phyloP scores from a whole-genome alignment of 805 yeast species.

The Zygosaccharomyces rouxii region DNA sequence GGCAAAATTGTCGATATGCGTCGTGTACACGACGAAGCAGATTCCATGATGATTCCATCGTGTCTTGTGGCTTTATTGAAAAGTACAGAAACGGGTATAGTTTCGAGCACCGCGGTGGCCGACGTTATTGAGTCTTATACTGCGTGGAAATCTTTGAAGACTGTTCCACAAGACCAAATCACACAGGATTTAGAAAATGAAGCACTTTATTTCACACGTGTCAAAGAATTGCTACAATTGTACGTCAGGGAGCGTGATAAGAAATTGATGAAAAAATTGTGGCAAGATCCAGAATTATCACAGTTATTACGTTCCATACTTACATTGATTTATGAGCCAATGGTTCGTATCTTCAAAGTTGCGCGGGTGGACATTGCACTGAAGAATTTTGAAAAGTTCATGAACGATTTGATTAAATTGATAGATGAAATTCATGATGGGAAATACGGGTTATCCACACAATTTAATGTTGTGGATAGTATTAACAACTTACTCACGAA shows the following conservation, averaged over 20 bases:
- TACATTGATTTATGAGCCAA: constrained; percentile 67
- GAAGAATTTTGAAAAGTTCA: constrained; percentile 58
- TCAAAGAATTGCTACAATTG: constrained; percentile 60
- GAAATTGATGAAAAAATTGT: constrained; percentile 63
- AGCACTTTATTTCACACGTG: constrained; percentile 47
- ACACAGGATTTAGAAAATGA: constrained; percentile 22
- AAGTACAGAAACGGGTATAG: constrained; percentile 16
- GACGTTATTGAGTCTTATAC: constrained; percentile 32
- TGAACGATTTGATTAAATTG: constrained; percentile 58
- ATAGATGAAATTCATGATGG: constrained; percentile 50
- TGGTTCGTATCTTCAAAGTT: constrained; percentile 60
- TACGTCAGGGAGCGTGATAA: constrained; percentile 71
- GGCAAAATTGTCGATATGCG: constrained; percentile 28
- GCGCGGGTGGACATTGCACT: constrained; percentile 65
- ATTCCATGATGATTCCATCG: constrained; percentile 27
- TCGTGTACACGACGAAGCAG: constrained; percentile 32
- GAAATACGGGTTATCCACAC: constrained; percentile 44
- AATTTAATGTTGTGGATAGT: constrained; percentile 53
- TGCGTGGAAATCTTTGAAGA: constrained; percentile 24
- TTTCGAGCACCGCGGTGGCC: constrained; percentile 23
- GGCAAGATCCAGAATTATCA: constrained; percentile 85
- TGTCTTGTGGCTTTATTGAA: constrained; percentile 26
- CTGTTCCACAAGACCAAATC: constrained; percentile 17
- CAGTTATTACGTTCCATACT: constrained; percentile 67
- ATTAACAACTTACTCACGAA: constrained; percentile 62